A percentile compares a stretch with the other conserved stretches of the same genome.
These are phyloP conservation scores for Aspergillus hiratsukae DNA, from an alignment of 2,329 filamentous ascomycete genomes.

Conservation along the genomic window DNA sequence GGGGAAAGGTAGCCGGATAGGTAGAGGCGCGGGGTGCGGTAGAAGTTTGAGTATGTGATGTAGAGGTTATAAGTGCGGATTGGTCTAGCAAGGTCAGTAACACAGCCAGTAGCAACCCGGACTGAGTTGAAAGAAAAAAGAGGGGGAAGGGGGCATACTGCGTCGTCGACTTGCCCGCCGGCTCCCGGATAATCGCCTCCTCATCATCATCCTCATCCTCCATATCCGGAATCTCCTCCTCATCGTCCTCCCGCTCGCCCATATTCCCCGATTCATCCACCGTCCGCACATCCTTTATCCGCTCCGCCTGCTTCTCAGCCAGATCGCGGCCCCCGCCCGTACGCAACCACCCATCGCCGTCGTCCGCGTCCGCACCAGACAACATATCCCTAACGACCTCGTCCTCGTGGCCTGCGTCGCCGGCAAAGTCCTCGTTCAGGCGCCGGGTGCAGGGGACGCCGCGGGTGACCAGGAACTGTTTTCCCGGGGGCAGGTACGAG, in stretches of 20 bases:
- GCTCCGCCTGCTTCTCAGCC: conserved; percentile 68
- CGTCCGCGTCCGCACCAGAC: conserved; percentile 64
- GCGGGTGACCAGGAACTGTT: conserved; percentile 92
- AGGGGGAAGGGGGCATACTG: conserved; percentile 44
- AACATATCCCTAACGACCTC: conserved; percentile 78
- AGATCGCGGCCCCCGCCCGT: conserved; percentile 66
- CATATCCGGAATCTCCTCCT: conserved; percentile 90
- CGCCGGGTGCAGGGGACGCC: conserved; percentile 91
- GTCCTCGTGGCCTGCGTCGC: conserved; percentile 80
- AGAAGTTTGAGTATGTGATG: conserved; percentile 96
- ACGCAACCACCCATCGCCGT: conserved; percentile 87
- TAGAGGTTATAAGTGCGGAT: conserved; percentile 95
- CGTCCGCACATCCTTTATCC: conserved; percentile 76
- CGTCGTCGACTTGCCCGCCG: conserved; percentile 45
- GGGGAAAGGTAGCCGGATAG: conserved; percentile 81
- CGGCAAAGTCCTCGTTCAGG: conserved; percentile 88
- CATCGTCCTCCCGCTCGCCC: conserved; percentile 62
- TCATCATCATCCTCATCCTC: conserved; percentile 93
- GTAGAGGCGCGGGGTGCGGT: conserved; percentile 91
- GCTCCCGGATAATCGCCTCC: conserved; percentile 89
- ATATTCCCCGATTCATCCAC: conserved; percentile 86
- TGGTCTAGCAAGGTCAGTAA: conserved; percentile 44
- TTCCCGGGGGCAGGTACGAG: conserved; percentile 75
- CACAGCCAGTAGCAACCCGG: not conserved
- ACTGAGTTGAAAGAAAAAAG: not conserved